Conservation (phyloP, 2,329 filamentous ascomycete species). For the Phialemonium atrogriseum region DNA sequence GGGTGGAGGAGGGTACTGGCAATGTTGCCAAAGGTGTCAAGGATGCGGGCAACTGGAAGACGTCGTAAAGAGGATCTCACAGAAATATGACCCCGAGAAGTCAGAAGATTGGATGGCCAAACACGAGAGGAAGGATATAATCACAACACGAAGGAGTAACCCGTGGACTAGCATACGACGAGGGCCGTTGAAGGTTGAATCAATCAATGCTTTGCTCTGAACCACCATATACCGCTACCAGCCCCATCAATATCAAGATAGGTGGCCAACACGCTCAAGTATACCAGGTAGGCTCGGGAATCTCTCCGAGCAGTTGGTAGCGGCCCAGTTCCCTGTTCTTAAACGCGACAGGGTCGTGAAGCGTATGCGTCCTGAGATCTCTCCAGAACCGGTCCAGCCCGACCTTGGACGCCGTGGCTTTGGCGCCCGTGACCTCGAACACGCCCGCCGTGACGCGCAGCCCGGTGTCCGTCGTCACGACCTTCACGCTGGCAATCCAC, state of each 20-base stretch:
- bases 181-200: too few relatives aligned
- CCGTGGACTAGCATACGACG: too few relatives aligned
- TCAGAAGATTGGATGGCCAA: too few relatives aligned
- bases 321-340: constrained; percentile 56
- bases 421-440: constrained; percentile 56
- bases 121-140: too few relatives aligned
- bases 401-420: constrained; percentile 47
- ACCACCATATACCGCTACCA: too few relatives aligned
- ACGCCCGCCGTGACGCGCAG: constrained; percentile 50
- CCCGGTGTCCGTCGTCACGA: constrained; percentile 52
- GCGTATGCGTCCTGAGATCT: constrained; percentile 55
- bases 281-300: constrained; percentile 54
- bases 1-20: constrained; percentile 39
- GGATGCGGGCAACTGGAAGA: constrained; percentile 49
- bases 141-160: too few relatives aligned
- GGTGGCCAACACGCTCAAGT: too few relatives aligned
- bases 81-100: too few relatives aligned
- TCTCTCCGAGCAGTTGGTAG: constrained; percentile 46
- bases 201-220: too few relatives aligned
- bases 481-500: constrained; percentile 53
- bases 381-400: constrained; percentile 59
- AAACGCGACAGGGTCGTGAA: constrained; percentile 61
- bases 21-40: constrained; percentile 44
- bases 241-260: too few relatives aligned
- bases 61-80: too few relatives aligned